Percentiles rank a stretch among this genome's conserved stretches.
Conservation (phyloP, 2,329 filamentous ascomycete species). For the Colletotrichum lupini region DNA sequence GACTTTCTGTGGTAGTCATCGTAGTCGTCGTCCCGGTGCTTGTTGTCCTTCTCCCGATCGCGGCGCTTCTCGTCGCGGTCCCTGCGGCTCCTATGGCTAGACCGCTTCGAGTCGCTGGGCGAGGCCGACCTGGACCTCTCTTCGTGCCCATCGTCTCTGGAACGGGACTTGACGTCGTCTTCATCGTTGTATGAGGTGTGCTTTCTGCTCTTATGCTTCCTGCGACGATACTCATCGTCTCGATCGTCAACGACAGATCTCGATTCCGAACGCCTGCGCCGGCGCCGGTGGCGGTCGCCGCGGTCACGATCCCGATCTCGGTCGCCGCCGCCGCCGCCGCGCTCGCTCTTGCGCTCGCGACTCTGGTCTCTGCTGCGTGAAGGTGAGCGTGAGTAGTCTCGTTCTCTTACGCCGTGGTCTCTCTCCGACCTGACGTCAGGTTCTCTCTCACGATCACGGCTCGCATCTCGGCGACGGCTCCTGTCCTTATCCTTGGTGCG, state of each 20-base stretch:
- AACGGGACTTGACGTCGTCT: conserved; percentile 52
- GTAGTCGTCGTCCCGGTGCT: conserved; percentile 59
- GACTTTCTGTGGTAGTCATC: conserved; percentile 56
- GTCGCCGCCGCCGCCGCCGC: conserved; percentile 41
- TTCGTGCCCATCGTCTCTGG: conserved; percentile 52
- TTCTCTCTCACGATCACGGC: conserved; percentile 46
- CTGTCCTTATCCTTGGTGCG: conserved; percentile 49
- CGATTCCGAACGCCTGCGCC: conserved; percentile 66
- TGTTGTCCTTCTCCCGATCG: conserved; percentile 52
- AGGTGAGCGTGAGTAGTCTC: conserved; percentile 46
- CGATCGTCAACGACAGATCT: conserved; percentile 55
- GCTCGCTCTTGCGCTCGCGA: conserved; percentile 58
- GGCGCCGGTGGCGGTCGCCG: conserved; percentile 51
- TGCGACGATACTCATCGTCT: conserved; percentile 61
- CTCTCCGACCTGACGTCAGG: conserved; percentile 41
- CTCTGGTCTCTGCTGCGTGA: conserved; percentile 51
- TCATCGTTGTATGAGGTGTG: conserved; percentile 56
- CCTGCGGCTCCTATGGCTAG: conserved; percentile 70
- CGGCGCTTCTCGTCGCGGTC: conserved; percentile 63
- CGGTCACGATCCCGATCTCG: conserved; percentile 44
- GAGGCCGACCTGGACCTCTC: conserved; percentile 75
- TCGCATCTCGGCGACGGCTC: conserved; percentile 46
- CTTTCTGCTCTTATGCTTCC: conserved; percentile 58
- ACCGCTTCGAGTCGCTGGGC: conserved; percentile 66
- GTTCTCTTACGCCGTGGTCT: conserved; percentile 35